A percentile compares a stretch with the other conserved stretches of the same genome.
These are phyloP conservation scores for Coemansia sp. DNA, from an alignment of 192 early-diverging fungal species.

Conservation along the genomic window DNA sequence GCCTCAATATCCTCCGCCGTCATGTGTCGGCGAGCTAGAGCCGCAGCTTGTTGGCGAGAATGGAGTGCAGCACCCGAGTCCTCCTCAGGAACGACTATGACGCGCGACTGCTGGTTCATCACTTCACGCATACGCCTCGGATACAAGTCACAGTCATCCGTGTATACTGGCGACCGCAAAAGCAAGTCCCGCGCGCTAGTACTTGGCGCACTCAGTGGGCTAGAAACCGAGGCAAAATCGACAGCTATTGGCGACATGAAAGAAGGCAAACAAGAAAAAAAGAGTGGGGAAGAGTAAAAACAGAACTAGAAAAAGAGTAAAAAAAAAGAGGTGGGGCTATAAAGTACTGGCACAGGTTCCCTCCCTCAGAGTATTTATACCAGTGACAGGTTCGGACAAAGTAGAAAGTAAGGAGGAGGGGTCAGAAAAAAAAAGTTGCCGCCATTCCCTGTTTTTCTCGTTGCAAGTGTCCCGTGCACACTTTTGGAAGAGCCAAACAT, in stretches of 20 bases:
- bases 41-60: constrained; percentile 9
- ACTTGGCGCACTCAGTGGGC: neutral
- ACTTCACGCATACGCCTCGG: constrained; percentile 48
- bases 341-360: neutral
- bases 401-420: neutral
- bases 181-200: constrained; percentile 19
- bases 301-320: neutral
- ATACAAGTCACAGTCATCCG: constrained; percentile 52
- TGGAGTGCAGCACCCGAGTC: neutral
- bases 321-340: neutral
- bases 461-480: neutral
- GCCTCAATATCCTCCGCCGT: constrained; percentile 19
- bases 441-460: neutral
- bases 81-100: constrained; percentile 6
- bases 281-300: neutral
- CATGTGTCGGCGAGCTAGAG: constrained; percentile 2
- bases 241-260: constrained; percentile 34
- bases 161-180: constrained; percentile 39
- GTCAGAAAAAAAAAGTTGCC: neutral
- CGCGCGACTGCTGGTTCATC: constrained; percentile 32
- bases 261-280: neutral
- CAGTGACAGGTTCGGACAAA: neutral
- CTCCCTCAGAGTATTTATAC: neutral
- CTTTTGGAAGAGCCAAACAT: neutral
- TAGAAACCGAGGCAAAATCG: constrained; percentile 11